A percentile compares a stretch with the other conserved stretches of the same genome.
Conservation (phyloP, 2,329 filamentous ascomycete species). For the Lasiodiplodia hormozganensis region DNA sequence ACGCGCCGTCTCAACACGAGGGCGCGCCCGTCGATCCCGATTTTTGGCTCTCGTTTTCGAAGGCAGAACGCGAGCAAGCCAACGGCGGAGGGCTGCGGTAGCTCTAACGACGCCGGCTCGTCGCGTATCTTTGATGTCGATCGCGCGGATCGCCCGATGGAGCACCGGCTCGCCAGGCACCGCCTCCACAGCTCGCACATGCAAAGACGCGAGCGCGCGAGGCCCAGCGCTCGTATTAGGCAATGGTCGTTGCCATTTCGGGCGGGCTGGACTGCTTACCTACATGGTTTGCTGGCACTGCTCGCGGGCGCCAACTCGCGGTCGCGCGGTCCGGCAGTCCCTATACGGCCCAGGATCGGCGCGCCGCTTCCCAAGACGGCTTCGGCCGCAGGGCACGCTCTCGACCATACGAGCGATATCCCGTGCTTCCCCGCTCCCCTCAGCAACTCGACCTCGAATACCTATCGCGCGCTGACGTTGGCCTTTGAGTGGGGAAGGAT, state of each 20-base stretch:
- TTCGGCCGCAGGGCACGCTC: slow-evolving; percentile 15
- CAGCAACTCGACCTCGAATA: slow-evolving; percentile 4
- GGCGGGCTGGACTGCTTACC: slow-evolving; percentile 9
- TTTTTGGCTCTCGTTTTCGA: not conserved
- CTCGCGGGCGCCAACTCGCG: slow-evolving; percentile 2
- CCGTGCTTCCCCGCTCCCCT: slow-evolving; percentile 21
- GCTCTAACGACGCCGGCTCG: not conserved
- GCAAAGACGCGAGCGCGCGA: not conserved
- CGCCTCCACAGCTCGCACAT: not conserved
- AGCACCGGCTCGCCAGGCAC: slow-evolving; percentile 17
- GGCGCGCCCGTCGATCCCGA: not conserved
- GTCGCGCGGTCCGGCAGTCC: slow-evolving; percentile 12
- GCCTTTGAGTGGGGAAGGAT: slow-evolving; percentile 5
- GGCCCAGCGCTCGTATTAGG: slow-evolving; percentile 19
- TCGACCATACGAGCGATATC: slow-evolving; percentile 10
- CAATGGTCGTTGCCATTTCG: slow-evolving; percentile 7
- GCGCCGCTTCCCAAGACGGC: slow-evolving; percentile 3
- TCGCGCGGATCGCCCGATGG: slow-evolving; percentile 19
- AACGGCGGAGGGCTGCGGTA: not conserved
- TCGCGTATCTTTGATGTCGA: slow-evolving; percentile 27
- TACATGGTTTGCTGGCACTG: not conserved
- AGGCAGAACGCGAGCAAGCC: not conserved
- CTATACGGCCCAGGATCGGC: slow-evolving; percentile 13
- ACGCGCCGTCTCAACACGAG: slow-evolving; percentile 14
- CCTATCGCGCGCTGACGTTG: slow-evolving; percentile 21